Percentiles rank a stretch among this genome's conserved stretches.
Evolutionary conservation across 495 filamentous ascomycete species (phyloP).

Genomic region (Aspergillus kassunensis): DNA sequence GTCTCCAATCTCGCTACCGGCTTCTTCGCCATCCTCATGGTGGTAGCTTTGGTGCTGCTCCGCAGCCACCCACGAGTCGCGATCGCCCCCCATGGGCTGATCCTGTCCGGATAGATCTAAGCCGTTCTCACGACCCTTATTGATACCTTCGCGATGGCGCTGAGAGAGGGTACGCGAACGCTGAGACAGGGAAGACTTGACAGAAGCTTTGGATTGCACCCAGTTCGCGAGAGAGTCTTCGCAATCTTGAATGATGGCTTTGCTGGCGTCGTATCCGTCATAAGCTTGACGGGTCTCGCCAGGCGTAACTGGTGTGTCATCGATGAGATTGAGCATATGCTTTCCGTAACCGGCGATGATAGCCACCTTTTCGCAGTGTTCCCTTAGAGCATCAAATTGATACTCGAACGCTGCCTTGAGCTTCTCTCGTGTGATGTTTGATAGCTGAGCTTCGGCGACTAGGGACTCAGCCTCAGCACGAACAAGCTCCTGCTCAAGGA

Average conservation of each 20-base stretch:
- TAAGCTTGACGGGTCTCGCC: conserved; percentile 95
- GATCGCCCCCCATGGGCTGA: conserved; percentile 66
- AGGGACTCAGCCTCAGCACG: conserved; percentile 97
- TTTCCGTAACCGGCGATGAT: conserved; percentile 97
- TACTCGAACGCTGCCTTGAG: conserved; percentile 97
- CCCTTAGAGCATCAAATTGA: conserved; percentile 94
- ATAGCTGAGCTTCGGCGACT: conserved; percentile 94
- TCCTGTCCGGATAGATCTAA: conserved; percentile 85
- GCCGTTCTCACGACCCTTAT: conserved; percentile 50
- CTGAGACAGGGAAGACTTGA: conserved; percentile 77
- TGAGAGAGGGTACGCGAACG: conserved; percentile 83
- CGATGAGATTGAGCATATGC: conserved; percentile 90
- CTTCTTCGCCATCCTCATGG: conserved; percentile 55
- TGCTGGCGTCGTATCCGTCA: conserved; percentile 97
- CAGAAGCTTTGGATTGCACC: conserved; percentile 83
- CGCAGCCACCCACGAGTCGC: conserved; percentile 88
- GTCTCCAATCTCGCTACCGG: conserved; percentile 52
- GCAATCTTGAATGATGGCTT: conserved; percentile 98
- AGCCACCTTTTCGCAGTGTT: conserved; percentile 97
- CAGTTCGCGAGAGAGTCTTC: conserved; percentile 96
- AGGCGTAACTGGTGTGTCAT: conserved; percentile 94
- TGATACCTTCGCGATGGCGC: conserved; percentile 67
- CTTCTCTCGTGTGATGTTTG: conserved; percentile 99
- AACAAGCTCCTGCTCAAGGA: conserved; percentile 97
- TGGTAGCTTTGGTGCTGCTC: conserved; percentile 66